Conservation (phyloP, 768 basidiomycete species). For the Lactarius sp. region DNA sequence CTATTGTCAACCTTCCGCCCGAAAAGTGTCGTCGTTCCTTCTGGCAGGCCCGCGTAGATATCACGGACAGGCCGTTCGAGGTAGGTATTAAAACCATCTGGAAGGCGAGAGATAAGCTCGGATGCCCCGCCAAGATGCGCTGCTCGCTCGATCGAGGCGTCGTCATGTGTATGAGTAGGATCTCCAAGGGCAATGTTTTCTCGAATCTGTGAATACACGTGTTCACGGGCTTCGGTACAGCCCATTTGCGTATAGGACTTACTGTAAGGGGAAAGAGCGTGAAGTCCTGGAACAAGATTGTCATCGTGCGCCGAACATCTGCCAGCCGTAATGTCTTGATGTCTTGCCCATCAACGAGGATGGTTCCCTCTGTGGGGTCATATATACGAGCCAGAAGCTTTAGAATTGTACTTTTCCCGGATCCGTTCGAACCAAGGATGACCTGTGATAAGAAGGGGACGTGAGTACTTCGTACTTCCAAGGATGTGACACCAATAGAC, state of each 20-base stretch:
- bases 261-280: constrained; percentile 78
- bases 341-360: constrained; percentile 62
- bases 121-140: constrained; percentile 67
- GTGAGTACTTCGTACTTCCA: background rate
- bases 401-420: constrained; percentile 56
- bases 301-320: constrained; percentile 58
- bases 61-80: constrained; percentile 65
- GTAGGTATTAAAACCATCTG: constrained; percentile 67
- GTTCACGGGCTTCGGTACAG: background rate
- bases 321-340: constrained; percentile 55
- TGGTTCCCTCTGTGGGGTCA: constrained; percentile 61
- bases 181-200: constrained; percentile 77
- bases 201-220: constrained; percentile 45
- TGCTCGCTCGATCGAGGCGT: constrained; percentile 57
- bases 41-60: constrained; percentile 58
- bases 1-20: constrained; percentile 46
- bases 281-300: constrained; percentile 81
- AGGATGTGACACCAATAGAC: constrained; percentile 26
- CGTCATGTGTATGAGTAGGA: constrained; percentile 48
- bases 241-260: constrained; percentile 25
- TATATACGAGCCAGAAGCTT: constrained; percentile 73
- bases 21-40: constrained; percentile 60
- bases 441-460: constrained; percentile 39
- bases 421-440: constrained; percentile 75
- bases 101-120: constrained; percentile 56